These are phyloP conservation scores for Fusarium sp. DNA, from an alignment of 2,329 filamentous ascomycete species.

Conservation along the genomic window DNA sequence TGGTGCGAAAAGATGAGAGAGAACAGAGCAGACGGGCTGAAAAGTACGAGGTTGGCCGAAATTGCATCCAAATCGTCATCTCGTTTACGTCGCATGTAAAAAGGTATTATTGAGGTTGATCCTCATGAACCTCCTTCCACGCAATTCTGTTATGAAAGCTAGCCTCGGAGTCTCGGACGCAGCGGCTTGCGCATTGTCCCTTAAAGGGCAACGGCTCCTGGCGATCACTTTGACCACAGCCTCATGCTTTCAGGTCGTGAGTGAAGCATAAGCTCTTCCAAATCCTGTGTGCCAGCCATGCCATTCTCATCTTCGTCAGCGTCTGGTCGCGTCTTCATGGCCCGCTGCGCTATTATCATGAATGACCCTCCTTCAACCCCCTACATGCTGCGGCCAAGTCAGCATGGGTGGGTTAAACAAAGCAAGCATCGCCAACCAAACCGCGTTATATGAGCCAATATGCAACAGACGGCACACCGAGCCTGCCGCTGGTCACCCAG, in stretches of 20 bases:
- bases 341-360: constrained; percentile 30
- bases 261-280: constrained; percentile 23
- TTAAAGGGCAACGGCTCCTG: constrained; percentile 27
- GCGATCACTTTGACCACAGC: constrained; percentile 28
- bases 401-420: constrained; percentile 43
- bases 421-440: constrained; percentile 43
- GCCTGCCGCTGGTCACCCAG: constrained; percentile 36
- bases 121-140: constrained; percentile 36
- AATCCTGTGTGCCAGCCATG: background rate
- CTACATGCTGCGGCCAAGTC: constrained; percentile 41
- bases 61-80: constrained; percentile 40
- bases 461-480: constrained; percentile 47
- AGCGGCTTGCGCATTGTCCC: constrained; percentile 29
- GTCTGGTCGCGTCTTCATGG: constrained; percentile 26
- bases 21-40: constrained; percentile 13
- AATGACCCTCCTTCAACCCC: constrained; percentile 32
- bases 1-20: constrained; percentile 21
- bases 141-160: constrained; percentile 25
- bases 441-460: constrained; percentile 33
- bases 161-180: constrained; percentile 12
- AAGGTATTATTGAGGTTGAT: constrained; percentile 32
- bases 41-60: constrained; percentile 41
- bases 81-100: constrained; percentile 32
- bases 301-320: constrained; percentile 10
- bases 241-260: constrained; percentile 11